A percentile compares a stretch with the other conserved stretches of the same genome.
Evolutionary conservation across 352 stramenopile species (phyloP).

Genomic region (Aphanomyces stellatus): DNA sequence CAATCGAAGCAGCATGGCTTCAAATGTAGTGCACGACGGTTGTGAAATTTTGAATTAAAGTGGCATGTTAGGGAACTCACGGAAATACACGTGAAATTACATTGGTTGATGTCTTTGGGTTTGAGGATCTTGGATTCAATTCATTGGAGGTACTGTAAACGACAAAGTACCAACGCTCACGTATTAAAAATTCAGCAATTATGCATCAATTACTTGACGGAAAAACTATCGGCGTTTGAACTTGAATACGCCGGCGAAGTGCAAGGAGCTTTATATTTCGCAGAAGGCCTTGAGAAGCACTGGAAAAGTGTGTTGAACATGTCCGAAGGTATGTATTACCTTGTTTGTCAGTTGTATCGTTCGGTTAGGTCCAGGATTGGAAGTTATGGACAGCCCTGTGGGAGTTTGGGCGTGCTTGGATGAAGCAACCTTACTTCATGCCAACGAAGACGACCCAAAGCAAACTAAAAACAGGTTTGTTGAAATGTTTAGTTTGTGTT

Average conservation of each 20-base stretch:
- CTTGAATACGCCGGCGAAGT: slow-evolving; percentile 7
- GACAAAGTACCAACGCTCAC: not conserved
- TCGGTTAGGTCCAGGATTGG: too few relatives aligned
- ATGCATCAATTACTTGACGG: slow-evolving; percentile 76
- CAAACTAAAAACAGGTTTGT: slow-evolving; percentile 17
- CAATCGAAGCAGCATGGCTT: not conserved
- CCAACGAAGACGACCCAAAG: slow-evolving; percentile 11
- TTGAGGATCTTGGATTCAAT: slow-evolving; percentile 56
- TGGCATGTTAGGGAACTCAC: not conserved
- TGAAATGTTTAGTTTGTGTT: not conserved
- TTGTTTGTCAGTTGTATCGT: too few relatives aligned
- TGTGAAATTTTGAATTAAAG: too few relatives aligned
- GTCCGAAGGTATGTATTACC: not conserved
- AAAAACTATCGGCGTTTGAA: slow-evolving; percentile 55
- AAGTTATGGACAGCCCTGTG: slow-evolving; percentile 6
- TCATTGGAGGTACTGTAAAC: slow-evolving; percentile 32
- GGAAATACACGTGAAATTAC: slow-evolving; percentile 25
- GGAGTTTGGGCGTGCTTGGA: slow-evolving; percentile 18
- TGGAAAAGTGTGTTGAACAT: not conserved
- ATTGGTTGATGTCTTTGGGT: slow-evolving; percentile 70
- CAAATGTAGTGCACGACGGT: not conserved
- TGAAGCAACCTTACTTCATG: slow-evolving; percentile 16
- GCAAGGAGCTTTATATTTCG: slow-evolving; percentile 8
- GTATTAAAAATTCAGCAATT: slow-evolving; percentile 32
- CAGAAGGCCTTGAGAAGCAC: not conserved